Base-by-base conservation (phyloP, 1,139 yeast species). In the Magnusiomyces suaveolens region DNA sequence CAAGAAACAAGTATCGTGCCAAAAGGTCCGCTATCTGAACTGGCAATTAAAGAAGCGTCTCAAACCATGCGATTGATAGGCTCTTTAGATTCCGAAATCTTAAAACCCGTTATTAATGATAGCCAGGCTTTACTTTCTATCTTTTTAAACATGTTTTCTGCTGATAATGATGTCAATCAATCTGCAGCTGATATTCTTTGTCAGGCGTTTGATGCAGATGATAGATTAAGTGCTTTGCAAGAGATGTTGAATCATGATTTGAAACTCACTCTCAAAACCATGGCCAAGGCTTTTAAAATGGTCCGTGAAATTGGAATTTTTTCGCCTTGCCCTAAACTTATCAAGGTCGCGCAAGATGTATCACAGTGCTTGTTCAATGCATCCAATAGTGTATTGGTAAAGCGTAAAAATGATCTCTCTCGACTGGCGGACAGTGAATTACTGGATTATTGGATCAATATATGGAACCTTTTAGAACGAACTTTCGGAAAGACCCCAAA, bases 191-290 rank as follows among this genome's bases (percentile, higher is more conserved):
- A 84, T 59, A 75, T 88, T 25, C 65, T 89, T 3, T 84, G 85
- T 62, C 92, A 87, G 62, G 81, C 87, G 0, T 86, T 80, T 66
- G 95, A 88, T 63, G 90, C 77, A 65, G 85, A 75, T 62, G 94
- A 71, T 4, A 56, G 80, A 60, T 72, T 80, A 51, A 95, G 86
- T 65, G 89, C 90, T 36, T 75, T 87, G 29, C 79, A 76, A 52
- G 77, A 77, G 2, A 65, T 83, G 33, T 68, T 89, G 36, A 69
- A 69, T 16, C 64, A 70, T 16, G 74, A 80, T 59, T 61, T 76
- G 8, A 65, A 73, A 3, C 62, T 66, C n/a, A 78, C 80, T 44
- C 66, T 83, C 21, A 62, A 59, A 33, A 81, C 83, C 1, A 76
- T 81, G 54, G 75, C 74, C 53, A 67, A 67, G 6, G 78, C 80